A percentile compares a stretch with the other conserved stretches of the same genome.
These are phyloP conservation scores for Phytophthora rubi DNA, from an alignment of 352 stramenopile species.

Conservation along the genomic window DNA sequence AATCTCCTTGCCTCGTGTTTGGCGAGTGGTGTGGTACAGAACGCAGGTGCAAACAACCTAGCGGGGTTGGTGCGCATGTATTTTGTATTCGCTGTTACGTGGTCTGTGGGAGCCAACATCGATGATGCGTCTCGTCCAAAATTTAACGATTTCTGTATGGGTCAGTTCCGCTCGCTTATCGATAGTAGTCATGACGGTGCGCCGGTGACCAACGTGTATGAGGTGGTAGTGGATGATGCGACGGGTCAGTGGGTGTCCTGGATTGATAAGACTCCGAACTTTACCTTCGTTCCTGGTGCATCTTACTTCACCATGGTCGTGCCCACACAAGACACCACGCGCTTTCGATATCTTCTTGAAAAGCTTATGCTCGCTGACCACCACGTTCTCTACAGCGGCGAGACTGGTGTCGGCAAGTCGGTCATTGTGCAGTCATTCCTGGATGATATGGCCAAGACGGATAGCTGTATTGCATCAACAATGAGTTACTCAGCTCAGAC, in stretches of 20 bases:
- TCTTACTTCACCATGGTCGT: constrained; percentile 97
- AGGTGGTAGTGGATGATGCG: constrained; percentile 82
- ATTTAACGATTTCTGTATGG: constrained; percentile 91
- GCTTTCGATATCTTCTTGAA: constrained; percentile 93
- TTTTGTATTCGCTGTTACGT: constrained; percentile 88
- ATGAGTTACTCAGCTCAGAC: constrained; percentile 93
- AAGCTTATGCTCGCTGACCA: constrained; percentile 83
- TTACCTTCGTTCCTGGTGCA: constrained; percentile 80
- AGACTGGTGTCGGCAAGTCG: constrained; percentile 94
- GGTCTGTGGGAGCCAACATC: constrained; percentile 89
- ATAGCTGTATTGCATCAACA: constrained; percentile 80
- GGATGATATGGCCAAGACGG: constrained; percentile 86
- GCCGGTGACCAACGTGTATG: constrained; percentile 83
- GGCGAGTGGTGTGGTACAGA: constrained; percentile 44
- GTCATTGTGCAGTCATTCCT: constrained; percentile 93
- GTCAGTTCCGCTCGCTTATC: constrained; percentile 66
- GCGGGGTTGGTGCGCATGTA: constrained; percentile 80
- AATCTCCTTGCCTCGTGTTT: constrained; percentile 88
- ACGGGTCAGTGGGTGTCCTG: constrained; percentile 86
- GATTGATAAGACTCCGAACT: constrained; percentile 88
- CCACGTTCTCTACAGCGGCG: constrained; percentile 90
- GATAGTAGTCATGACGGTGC: constrained; percentile 46
- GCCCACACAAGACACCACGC: constrained; percentile 94
- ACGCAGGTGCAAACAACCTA: constrained; percentile 56
- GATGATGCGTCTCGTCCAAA: constrained; percentile 77